Conservation (phyloP, 495 filamentous ascomycete genomes). For the Lichina pygmaea region DNA sequence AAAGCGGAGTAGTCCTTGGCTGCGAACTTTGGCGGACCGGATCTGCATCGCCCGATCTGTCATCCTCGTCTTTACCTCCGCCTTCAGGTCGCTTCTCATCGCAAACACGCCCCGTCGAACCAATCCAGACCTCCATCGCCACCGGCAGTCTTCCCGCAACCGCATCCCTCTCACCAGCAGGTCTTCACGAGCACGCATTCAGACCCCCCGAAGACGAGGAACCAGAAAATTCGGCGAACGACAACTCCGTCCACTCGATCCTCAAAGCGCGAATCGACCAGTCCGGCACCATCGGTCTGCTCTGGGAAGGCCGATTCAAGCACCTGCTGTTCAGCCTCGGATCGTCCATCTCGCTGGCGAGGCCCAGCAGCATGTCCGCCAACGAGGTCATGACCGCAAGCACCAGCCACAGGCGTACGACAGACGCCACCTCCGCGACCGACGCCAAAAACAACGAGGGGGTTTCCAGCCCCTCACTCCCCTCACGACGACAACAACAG, state of each 20-base stretch:
- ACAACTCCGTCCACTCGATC: constrained; percentile 48
- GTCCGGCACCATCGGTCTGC: constrained; percentile 50
- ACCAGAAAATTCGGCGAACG: constrained; percentile 13
- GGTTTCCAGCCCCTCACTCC: neutral
- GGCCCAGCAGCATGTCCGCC: too few species aligned
- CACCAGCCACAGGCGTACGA: too few species aligned
- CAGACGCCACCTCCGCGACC: too few species aligned
- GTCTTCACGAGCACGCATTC: neutral
- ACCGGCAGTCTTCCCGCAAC: too few species aligned
- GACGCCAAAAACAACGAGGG: too few species aligned
- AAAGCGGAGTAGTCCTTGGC: constrained; percentile 74
- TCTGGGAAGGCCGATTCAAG: constrained; percentile 89
- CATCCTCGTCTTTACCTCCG: constrained; percentile 8
- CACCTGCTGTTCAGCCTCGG: constrained; percentile 81
- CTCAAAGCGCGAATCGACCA: constrained; percentile 74
- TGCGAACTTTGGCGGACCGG: constrained; percentile 54
- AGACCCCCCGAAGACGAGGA: constrained; percentile 2
- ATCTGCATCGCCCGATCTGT: constrained; percentile 4
- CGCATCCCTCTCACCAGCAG: neutral
- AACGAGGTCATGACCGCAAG: too few species aligned
- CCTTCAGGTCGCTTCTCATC: neutral
- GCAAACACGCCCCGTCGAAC: neutral
- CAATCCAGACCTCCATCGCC: constrained; percentile 8
- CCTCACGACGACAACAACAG: constrained; percentile 1
- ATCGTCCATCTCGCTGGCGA: constrained; percentile 22